Base-by-base conservation (phyloP, 2,329 filamentous ascomycete genomes). In the Fusarium irregulare region DNA sequence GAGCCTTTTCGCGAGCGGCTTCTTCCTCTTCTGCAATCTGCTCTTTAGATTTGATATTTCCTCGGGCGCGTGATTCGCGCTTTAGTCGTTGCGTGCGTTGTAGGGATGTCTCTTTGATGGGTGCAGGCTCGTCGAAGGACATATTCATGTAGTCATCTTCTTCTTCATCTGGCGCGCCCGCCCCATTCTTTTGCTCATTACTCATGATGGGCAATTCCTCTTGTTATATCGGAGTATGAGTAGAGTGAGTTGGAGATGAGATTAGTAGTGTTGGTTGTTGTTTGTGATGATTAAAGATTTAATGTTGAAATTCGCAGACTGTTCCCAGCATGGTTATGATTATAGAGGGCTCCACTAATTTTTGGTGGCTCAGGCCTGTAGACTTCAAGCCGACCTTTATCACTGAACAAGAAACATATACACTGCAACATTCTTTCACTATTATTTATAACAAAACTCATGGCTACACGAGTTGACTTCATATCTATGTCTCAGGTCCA, bases 81-180 rank as follows among this genome's bases (percentile, higher is more conserved):
- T 85, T 83, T 28, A 86, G 81, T 10, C 85, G 84, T 68, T 83
- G 79, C 9, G 84, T 82, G n/a, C 87, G 83, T 74, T 88, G 86
- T 16, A 88, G 76, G 2, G 86, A 88, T 3, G 84, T 85, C 73
- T 88, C 85, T 70, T 75, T 78, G 82, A 82, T 80, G 82, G 88
- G 78, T 78, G 84, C 75, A 81, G 86, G 77, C 28, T 97, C 92
- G 20, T 88, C 86, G 77, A 99, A 94, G 16, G 90, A 86, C 95
- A 99, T 98, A 74, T 91, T 93, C 92, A 99, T 97, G 85, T 99
- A 98, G 80, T 99, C 96, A 70, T 98, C 94, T 68, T 94, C 93
- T 21, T 94, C 93, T 9, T 93, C 92, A 4, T 85, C 73, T 11
- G 70, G 57, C 42, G 65, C 64, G 18, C 55, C 56, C 47, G 64